phyloP scores from a whole-genome alignment of 331 rosid genomes.

The Stylosanthes scabra region DNA sequence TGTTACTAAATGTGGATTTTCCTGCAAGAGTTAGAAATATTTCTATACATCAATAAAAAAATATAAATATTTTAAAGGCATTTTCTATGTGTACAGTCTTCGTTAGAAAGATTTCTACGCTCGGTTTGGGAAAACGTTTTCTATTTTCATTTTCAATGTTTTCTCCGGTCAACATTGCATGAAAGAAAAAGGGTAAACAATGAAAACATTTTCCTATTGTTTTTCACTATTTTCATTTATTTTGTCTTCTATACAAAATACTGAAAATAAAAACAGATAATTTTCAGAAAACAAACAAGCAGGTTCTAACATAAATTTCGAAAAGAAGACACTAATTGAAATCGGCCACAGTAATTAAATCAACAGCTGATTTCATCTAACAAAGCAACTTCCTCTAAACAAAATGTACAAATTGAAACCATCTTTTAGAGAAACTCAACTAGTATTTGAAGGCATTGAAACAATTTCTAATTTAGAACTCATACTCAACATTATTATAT shows the following conservation, averaged over 20 bases:
- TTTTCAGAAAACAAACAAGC: conserved; percentile 25
- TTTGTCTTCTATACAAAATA: too few relatives aligned
- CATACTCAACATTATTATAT: background rate
- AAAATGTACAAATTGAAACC: background rate
- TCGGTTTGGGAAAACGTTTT: too few relatives aligned
- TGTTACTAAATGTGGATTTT: conserved; percentile 57
- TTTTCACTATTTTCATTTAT: too few relatives aligned
- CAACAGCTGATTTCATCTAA: background rate
- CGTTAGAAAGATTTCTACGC: too few relatives aligned
- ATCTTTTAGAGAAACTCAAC: background rate
- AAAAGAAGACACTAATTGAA: background rate
- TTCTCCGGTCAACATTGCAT: too few relatives aligned
- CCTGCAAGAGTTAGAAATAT: conserved; percentile 51
- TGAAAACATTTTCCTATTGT: too few relatives aligned
- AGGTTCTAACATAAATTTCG: conserved; percentile 5
- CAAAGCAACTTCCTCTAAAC: too few relatives aligned
- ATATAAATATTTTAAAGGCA: too few relatives aligned
- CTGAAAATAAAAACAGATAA: too few relatives aligned
- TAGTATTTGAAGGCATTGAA: conserved; percentile 27
- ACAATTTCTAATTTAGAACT: background rate
- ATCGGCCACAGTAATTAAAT: conserved; percentile 9
- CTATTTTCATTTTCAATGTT: too few relatives aligned
- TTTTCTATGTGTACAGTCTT: too few relatives aligned
- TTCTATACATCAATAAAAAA: conserved; percentile 21
- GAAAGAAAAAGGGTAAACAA: too few relatives aligned